phyloP scores from a whole-genome alignment of 148 eudicot genomes.

The Pouteria glomerata region DNA sequence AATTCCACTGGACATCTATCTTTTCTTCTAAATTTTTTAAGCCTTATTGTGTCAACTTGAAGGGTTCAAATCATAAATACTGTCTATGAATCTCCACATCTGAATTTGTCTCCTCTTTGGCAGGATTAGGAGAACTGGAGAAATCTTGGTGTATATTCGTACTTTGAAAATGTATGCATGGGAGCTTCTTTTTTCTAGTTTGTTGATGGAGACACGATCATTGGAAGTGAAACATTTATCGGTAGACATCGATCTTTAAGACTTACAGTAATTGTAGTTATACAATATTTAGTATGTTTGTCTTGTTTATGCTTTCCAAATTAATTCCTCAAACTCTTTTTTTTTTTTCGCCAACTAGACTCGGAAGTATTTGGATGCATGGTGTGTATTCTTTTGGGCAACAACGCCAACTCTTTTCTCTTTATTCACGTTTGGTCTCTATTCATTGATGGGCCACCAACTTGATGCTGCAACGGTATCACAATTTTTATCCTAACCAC shows the following conservation, averaged over 20 bases:
- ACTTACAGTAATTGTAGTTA: not conserved
- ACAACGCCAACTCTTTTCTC: conserved; percentile 97
- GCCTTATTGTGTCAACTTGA: too few relatives aligned
- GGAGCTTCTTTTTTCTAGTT: conserved; percentile 74
- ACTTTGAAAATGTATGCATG: conserved; percentile 96
- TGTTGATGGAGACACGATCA: conserved; percentile 86
- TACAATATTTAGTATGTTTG: not conserved
- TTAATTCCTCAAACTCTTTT: not conserved
- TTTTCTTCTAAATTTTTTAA: too few relatives aligned
- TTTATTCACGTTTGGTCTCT: conserved; percentile 88
- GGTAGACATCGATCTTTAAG: conserved; percentile 33
- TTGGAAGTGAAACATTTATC: conserved; percentile 71
- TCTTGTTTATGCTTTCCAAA: not conserved
- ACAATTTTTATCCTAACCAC: conserved; percentile 9
- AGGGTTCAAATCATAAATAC: not conserved
- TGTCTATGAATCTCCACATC: not conserved
- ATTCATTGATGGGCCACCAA: conserved; percentile 67
- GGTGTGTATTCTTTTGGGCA: conserved; percentile 99
- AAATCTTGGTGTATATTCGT: conserved; percentile 69
- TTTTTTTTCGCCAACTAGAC: conserved; percentile 37
- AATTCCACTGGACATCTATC: too few relatives aligned
- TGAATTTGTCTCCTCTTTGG: not conserved
- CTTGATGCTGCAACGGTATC: conserved; percentile 97
- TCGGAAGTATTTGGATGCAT: conserved; percentile 94
- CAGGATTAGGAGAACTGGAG: conserved; percentile 95